phyloP scores from a whole-genome alignment of 768 basidiomycete species.

The Podaxis pistillaris region DNA sequence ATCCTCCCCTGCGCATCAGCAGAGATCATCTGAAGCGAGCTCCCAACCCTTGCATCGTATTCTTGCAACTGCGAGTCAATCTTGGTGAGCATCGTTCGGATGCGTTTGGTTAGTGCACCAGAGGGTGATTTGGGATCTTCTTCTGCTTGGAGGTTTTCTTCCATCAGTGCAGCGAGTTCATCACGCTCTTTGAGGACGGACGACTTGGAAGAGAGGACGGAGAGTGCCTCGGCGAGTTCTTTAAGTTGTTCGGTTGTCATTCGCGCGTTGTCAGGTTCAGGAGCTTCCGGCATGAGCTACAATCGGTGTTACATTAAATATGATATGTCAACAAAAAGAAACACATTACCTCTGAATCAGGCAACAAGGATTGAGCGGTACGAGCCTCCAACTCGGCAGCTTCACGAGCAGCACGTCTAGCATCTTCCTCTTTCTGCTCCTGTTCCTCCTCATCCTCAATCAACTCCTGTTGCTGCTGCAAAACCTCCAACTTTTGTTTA shows the following conservation, averaged over 20 bases:
- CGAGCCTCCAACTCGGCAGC: conserved; percentile 76
- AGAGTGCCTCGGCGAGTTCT: conserved; percentile 89
- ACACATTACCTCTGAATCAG: conserved; percentile 78
- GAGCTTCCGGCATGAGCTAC: conserved; percentile 62
- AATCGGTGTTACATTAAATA: neutral
- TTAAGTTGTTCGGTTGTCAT: conserved; percentile 97
- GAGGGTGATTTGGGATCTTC: conserved; percentile 83
- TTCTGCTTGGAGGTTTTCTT: conserved; percentile 88
- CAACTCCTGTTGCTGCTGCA: conserved; percentile 98
- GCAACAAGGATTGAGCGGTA: conserved; percentile 78
- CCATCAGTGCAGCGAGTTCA: conserved; percentile 88
- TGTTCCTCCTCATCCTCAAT: conserved; percentile 99
- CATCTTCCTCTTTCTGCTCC: conserved; percentile 91
- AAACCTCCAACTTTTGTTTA: conserved; percentile 96
- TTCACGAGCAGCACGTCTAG: conserved; percentile 82
- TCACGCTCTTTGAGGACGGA: conserved; percentile 94
- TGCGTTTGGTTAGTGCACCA: conserved; percentile 91
- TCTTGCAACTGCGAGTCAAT: conserved; percentile 90
- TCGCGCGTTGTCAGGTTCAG: conserved; percentile 72
- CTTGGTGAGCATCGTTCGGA: conserved; percentile 93
- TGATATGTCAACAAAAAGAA: neutral
- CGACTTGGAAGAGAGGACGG: conserved; percentile 89
- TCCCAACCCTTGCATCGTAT: conserved; percentile 87
- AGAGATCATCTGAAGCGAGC: conserved; percentile 82
- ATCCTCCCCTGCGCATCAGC: conserved; percentile 87